Percentiles rank a stretch among this genome's conserved stretches.
Evolutionary conservation across 495 filamentous ascomycete species (phyloP).

Genomic region (Xylaria castorea): DNA sequence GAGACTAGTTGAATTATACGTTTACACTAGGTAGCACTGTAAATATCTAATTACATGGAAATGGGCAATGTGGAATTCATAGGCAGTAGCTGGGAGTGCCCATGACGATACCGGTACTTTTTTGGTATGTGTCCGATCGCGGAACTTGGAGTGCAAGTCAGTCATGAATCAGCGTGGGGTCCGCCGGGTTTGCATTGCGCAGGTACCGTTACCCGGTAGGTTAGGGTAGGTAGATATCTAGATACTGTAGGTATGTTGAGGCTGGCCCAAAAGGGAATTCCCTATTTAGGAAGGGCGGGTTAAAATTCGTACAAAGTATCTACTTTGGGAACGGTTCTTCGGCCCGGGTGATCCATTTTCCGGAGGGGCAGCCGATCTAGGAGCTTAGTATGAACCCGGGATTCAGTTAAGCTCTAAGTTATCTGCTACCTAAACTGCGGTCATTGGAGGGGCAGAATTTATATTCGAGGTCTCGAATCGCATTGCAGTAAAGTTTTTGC

Average conservation of each 20-base stretch:
- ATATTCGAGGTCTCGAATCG: background rate
- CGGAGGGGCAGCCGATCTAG: constrained; percentile 28
- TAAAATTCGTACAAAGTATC: too few relatives aligned
- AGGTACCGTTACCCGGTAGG: background rate
- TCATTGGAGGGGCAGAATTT: constrained; percentile 17
- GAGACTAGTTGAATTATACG: background rate
- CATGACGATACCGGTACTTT: background rate
- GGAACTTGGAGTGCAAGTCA: background rate
- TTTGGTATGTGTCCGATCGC: background rate
- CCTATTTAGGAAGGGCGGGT: background rate
- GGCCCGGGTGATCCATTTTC: constrained; percentile 18
- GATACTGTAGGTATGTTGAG: too few relatives aligned
- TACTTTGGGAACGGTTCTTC: background rate
- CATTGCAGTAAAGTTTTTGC: too few relatives aligned
- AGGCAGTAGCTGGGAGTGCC: background rate
- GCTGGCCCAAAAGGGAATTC: background rate
- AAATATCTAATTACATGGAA: background rate
- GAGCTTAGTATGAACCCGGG: background rate
- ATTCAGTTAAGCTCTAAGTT: background rate
- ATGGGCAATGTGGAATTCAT: background rate
- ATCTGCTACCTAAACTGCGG: background rate
- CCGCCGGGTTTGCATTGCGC: background rate
- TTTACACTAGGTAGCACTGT: background rate
- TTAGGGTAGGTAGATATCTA: background rate
- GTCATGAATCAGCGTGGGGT: constrained; percentile 1